Conservation (phyloP, 306 rosid species). For the Vicia sativa region DNA sequence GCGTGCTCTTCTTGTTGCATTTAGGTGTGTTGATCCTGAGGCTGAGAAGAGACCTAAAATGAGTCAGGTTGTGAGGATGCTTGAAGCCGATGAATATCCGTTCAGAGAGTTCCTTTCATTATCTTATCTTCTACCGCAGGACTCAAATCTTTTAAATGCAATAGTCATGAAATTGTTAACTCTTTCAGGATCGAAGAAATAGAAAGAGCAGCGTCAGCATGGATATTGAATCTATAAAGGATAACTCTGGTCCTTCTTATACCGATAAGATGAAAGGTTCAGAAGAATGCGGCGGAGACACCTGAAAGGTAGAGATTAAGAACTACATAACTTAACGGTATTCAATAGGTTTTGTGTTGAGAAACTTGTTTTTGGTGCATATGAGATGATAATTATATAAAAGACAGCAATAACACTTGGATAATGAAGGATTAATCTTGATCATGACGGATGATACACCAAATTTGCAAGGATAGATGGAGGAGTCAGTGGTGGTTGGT, state of each 20-base stretch:
- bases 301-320: constrained; percentile 56
- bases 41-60: constrained; percentile 89
- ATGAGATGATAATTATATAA: no score
- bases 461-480: constrained; percentile 25
- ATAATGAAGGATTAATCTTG: constrained; percentile 33
- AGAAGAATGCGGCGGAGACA: constrained; percentile 50
- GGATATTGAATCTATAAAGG: constrained; percentile 80
- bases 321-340: constrained; percentile 40
- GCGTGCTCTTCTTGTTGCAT: constrained; percentile 81
- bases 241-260: constrained; percentile 52
- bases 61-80: constrained; percentile 94
- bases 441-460: constrained; percentile 19
- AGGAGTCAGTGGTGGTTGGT: constrained; percentile 25
- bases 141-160: constrained; percentile 10
- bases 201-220: constrained; percentile 69
- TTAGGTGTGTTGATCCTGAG: constrained; percentile 92
- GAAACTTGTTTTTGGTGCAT: not conserved
- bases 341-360: constrained; percentile 36
- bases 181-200: constrained; percentile 81
- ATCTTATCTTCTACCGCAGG: constrained; percentile 15
- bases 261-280: constrained; percentile 48
- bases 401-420: not conserved
- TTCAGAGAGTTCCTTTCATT: constrained; percentile 63
- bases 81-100: constrained; percentile 92
- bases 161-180: constrained; percentile 2